Base-by-base conservation (phyloP, 129 eudicot genomes). In the Kitagawia praeruptora region DNA sequence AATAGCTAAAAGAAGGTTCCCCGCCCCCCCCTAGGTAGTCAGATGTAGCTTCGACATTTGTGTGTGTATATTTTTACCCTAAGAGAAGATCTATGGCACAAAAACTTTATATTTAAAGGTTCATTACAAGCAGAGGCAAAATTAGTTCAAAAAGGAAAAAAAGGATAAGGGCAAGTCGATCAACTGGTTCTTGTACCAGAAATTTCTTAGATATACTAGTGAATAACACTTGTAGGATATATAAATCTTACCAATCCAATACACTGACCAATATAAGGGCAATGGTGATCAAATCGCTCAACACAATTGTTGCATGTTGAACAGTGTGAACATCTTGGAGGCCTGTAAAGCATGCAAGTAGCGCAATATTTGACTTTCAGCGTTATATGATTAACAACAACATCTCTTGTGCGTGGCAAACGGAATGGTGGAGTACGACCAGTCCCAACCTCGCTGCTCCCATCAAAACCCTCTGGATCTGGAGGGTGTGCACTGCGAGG, bases 211-310 rank as follows among this genome's bases (percentile, higher is more conserved):
- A 3, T 37, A 49, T 11, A 16, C 16, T 40, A 4, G 1, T 42
- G 51, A 71, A 34, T 41, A 21, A 44, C 3, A 61, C 67, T 44
- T 19, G 77, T 45, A 45, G 21, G 74, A 23, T 25, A 46, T 13
- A 25, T 37, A n/a, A n/a, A 58, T 67, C 92, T 88, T 87, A 94
- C 98, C 86, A 82, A 46, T 86, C 97, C 98, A 78, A 94, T 94
- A 64, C 98, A 94, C 78, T 91, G 97, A 38, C 98, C 98, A 41
- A 92, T 90, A 96, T 96, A 94, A 7, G 98, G 98, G 78, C 98
- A 94, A 49, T 94, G 98, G 85, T 94, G 98, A 82, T 94, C 98
- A 77, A 92, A 91, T 71, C 89, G 85, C 85, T 94, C 91, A 10
- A 94, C 93, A 80, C 98, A 94, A 85, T 94, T 94, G 69, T 94